phyloP scores from a whole-genome alignment of 768 basidiomycete genomes.

The Epithele typhae region DNA sequence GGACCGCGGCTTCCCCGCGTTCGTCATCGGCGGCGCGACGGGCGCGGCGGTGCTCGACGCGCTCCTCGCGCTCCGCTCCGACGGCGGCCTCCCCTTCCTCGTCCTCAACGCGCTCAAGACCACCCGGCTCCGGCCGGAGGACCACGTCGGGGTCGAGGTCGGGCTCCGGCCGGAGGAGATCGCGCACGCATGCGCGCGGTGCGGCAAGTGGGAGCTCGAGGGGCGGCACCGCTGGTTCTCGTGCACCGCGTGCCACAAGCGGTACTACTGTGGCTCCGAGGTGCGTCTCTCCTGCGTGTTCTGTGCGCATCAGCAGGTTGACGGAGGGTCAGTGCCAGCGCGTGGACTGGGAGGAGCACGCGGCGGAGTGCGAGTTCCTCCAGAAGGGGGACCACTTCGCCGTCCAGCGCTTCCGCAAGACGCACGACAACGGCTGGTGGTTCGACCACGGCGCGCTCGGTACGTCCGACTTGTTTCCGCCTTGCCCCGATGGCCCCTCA shows the following conservation, averaged over 20 bases:
- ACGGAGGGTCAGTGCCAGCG: slow-evolving; percentile 10
- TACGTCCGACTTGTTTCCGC: neutral
- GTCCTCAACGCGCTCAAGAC: neutral
- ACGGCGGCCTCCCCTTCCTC: neutral
- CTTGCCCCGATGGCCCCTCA: too few species aligned
- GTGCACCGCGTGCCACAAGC: slow-evolving; percentile 2
- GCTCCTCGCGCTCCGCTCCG: neutral
- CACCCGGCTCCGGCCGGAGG: neutral
- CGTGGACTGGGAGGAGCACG: slow-evolving; percentile 5
- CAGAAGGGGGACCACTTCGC: neutral
- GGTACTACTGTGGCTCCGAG: slow-evolving; percentile 7
- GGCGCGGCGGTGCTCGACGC: neutral
- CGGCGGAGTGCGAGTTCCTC: slow-evolving; percentile 1
- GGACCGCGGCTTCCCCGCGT: neutral
- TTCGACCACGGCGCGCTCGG: slow-evolving; percentile 1
- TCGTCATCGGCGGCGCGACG: neutral
- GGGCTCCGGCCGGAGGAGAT: neutral
- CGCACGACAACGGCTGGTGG: slow-evolving; percentile 10
- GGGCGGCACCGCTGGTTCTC: neutral
- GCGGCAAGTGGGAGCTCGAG: slow-evolving; percentile 6
- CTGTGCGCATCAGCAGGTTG: too few species aligned
- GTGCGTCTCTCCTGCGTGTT: neutral
- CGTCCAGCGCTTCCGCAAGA: neutral
- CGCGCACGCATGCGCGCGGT: slow-evolving; percentile 5
- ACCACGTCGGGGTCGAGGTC: neutral